Conservation (phyloP, 2,329 filamentous ascomycete genomes). For the Pseudogymnoascus sp. region DNA sequence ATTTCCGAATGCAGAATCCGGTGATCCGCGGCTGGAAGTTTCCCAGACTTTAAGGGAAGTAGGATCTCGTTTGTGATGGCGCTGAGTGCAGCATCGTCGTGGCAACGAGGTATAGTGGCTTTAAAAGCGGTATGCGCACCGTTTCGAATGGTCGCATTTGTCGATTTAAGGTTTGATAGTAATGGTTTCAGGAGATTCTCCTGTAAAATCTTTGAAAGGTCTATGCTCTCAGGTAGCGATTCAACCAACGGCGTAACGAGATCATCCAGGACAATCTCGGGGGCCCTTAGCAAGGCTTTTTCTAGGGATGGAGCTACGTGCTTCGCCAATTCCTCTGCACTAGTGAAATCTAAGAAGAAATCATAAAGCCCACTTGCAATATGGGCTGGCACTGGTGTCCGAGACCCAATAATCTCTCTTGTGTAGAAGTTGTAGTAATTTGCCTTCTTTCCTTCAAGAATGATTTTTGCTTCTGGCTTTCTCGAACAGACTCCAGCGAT, state of each 20-base stretch:
- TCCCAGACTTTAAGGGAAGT: conserved; percentile 70
- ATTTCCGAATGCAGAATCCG: conserved; percentile 76
- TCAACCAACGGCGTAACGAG: conserved; percentile 65
- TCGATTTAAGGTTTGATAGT: conserved; percentile 85
- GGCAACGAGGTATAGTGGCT: conserved; percentile 55
- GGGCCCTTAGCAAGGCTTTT: conserved; percentile 79
- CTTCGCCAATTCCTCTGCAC: conserved; percentile 63
- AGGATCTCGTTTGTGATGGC: conserved; percentile 72
- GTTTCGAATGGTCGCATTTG: conserved; percentile 67
- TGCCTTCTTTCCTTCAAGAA: conserved; percentile 58
- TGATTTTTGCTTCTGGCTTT: conserved; percentile 51
- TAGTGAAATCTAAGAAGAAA: conserved; percentile 73
- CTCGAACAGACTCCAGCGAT: conserved; percentile 80
- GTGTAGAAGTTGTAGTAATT: conserved; percentile 75
- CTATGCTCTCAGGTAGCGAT: conserved; percentile 60
- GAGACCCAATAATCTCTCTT: conserved; percentile 77
- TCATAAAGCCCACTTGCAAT: conserved; percentile 66
- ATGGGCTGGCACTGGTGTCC: conserved; percentile 60
- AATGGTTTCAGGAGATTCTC: conserved; percentile 75
- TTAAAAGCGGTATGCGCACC: conserved; percentile 70
- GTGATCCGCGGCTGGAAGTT: conserved; percentile 78
- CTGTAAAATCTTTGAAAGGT: conserved; percentile 67
- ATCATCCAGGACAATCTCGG: conserved; percentile 78
- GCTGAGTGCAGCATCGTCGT: conserved; percentile 49
- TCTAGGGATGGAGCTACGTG: conserved; percentile 76